A percentile compares a stretch with the other conserved stretches of the same genome.
phyloP scores from a whole-genome alignment of 345 rosid genomes.

The Dipteronia dyeriana region DNA sequence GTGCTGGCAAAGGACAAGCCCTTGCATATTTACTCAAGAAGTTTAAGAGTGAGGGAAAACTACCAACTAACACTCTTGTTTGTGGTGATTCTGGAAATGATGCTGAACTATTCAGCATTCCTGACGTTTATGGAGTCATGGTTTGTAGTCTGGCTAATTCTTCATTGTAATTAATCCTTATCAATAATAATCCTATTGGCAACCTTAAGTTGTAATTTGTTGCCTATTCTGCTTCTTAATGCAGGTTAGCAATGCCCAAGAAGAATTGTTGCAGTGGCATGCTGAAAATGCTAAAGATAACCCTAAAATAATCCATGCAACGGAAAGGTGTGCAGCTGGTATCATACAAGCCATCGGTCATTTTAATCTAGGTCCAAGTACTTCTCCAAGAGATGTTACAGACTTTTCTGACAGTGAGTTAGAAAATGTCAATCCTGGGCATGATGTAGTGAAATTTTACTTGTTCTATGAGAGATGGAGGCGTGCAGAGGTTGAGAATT shows the following conservation, averaged over 20 bases:
- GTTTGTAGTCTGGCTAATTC: conserved; percentile 41
- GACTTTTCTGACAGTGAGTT: conserved; percentile 39
- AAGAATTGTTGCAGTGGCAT: conserved; percentile 93
- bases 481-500: conserved; percentile 83
- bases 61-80: conserved; percentile 81
- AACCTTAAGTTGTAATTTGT: neutral
- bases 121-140: conserved; percentile 92
- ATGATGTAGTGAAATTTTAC: conserved; percentile 69
- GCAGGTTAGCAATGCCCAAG: conserved; percentile 98
- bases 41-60: conserved; percentile 66
- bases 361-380: conserved; percentile 83
- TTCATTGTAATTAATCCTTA: conserved; percentile 7
- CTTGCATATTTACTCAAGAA: conserved; percentile 82
- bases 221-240: conserved; percentile 4
- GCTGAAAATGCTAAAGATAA: conserved; percentile 81
- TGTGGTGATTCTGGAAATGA: conserved; percentile 99
- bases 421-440: conserved; percentile 47
- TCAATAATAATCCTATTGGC: conserved; percentile 1
- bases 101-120: conserved; percentile 92
- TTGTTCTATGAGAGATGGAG: conserved; percentile 89
- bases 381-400: conserved; percentile 78
- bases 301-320: conserved; percentile 79
- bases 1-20: conserved; percentile 99
- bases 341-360: conserved; percentile 91
- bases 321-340: conserved; percentile 90